Evolutionary conservation across 2,329 filamentous ascomycete genomes (phyloP).

Genomic region (Neoscytalidium dimidiatum): DNA sequence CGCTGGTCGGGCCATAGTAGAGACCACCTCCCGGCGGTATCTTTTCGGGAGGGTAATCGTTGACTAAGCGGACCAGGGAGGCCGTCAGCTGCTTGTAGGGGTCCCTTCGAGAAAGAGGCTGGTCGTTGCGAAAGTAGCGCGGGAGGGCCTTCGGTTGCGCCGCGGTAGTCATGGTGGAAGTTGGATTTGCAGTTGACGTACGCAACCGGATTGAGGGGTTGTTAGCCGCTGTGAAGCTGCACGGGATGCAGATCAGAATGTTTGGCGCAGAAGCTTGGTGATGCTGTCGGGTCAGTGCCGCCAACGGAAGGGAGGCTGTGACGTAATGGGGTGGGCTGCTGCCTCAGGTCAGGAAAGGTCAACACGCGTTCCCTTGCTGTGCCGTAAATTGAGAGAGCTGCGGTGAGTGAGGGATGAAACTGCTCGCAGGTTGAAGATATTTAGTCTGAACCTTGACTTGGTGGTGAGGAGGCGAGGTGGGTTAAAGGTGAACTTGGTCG

Average conservation of each 20-base stretch:
- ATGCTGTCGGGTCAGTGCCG: conserved; percentile 7
- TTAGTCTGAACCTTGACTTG: not conserved
- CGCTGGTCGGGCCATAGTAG: conserved; percentile 52
- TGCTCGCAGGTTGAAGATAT: not conserved
- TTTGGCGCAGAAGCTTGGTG: conserved; percentile 3
- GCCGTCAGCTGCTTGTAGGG: conserved; percentile 53
- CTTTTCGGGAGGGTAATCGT: conserved; percentile 48
- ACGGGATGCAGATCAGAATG: conserved; percentile 17
- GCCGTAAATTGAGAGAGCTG: not conserved
- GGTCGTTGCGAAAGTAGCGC: conserved; percentile 46
- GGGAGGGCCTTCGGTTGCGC: conserved; percentile 30
- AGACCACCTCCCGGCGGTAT: conserved; percentile 50
- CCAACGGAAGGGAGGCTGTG: not conserved
- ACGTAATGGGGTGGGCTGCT: conserved; percentile 18
- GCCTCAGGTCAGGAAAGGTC: not conserved
- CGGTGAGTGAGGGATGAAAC: not conserved
- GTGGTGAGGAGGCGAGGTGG: not conserved
- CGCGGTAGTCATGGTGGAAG: conserved; percentile 7
- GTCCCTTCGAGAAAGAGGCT: conserved; percentile 40
- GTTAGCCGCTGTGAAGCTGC: conserved; percentile 7
- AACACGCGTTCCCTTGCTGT: conserved; percentile 1
- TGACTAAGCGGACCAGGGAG: conserved; percentile 51
- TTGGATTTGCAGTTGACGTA: not conserved
- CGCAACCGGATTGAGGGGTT: not conserved
- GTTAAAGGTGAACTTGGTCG: conserved; percentile 1